phyloP scores from a whole-genome alignment of 1,284 basidiomycete genomes.

The Schizophyllum commune region DNA sequence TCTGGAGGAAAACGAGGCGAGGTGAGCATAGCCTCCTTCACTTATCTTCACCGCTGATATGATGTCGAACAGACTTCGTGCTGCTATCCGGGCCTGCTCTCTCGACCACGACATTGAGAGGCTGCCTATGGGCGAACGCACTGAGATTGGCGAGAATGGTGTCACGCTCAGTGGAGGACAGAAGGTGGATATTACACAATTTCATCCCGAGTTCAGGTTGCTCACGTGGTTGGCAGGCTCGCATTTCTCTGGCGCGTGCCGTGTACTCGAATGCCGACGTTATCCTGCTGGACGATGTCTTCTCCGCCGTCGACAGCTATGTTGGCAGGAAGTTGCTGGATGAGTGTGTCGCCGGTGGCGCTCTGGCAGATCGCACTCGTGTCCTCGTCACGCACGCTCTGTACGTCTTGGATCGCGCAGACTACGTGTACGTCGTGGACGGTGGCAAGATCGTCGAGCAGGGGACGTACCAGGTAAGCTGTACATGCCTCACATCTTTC shows the following conservation, averaged over 20 bases:
- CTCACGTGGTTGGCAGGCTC: constrained; percentile 39
- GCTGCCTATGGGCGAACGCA: constrained; percentile 58
- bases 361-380: constrained; percentile 57
- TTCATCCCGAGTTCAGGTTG: constrained; percentile 11
- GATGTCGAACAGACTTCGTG: constrained; percentile 32
- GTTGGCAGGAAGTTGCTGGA: constrained; percentile 57
- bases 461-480: constrained; percentile 48
- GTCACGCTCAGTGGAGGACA: constrained; percentile 51
- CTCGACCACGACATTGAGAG: constrained; percentile 61
- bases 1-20: constrained; percentile 43
- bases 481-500: background rate
- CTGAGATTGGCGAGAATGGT: constrained; percentile 84
- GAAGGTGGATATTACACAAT: constrained; percentile 50
- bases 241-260: constrained; percentile 75
- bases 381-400: constrained; percentile 74
- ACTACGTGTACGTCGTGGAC: constrained; percentile 70
- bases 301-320: constrained; percentile 69
- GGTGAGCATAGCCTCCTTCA: constrained; percentile 23
- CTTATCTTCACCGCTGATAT: background rate
- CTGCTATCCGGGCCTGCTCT: constrained; percentile 52
- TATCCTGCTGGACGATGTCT: constrained; percentile 64
- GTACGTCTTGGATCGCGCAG: constrained; percentile 59
- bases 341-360: constrained; percentile 48
- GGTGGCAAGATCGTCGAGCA: constrained; percentile 58
- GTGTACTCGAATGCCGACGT: constrained; percentile 73